These are phyloP conservation scores for Pyrenochaeta sp. DNA, from an alignment of 2,329 filamentous ascomycete species.

Conservation along the genomic window DNA sequence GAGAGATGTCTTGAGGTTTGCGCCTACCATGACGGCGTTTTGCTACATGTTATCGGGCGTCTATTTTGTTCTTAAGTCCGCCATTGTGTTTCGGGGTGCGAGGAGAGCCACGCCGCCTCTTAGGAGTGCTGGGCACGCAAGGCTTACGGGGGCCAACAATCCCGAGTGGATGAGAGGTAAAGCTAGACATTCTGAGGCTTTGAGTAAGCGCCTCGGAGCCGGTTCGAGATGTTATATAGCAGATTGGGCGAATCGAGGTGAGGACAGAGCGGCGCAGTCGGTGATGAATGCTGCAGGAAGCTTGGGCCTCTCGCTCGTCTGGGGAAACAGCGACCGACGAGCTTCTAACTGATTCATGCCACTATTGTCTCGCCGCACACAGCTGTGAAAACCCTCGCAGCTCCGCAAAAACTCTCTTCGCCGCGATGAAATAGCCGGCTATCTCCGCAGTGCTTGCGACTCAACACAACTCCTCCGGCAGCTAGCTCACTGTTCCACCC, in stretches of 20 bases:
- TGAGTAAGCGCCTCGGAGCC: slow-evolving; percentile 11
- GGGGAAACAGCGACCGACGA: slow-evolving; percentile 16
- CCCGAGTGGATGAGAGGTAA: slow-evolving; percentile 14
- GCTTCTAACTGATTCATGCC: slow-evolving; percentile 1
- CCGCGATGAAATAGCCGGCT: slow-evolving; percentile 13
- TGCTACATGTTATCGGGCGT: slow-evolving; percentile 14
- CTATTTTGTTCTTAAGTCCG: slow-evolving; percentile 14
- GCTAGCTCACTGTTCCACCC: slow-evolving; percentile 5
- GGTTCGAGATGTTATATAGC: slow-evolving; percentile 3
- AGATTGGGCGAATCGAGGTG: slow-evolving; percentile 15
- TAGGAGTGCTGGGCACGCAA: slow-evolving; percentile 5
- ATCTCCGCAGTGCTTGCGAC: slow-evolving; percentile 9
- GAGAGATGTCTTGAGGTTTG: neutral
- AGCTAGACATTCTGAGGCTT: slow-evolving; percentile 1
- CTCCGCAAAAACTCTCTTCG: neutral
- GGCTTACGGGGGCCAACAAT: slow-evolving; percentile 18
- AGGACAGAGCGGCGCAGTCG: slow-evolving; percentile 6
- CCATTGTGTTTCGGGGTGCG: slow-evolving; percentile 19
- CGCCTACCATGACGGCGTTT: slow-evolving; percentile 2
- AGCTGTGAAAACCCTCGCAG: neutral
- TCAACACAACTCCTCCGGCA: neutral
- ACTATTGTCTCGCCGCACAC: neutral
- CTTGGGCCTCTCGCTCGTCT: slow-evolving; percentile 13
- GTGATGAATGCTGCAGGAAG: slow-evolving; percentile 11
- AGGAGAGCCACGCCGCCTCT: slow-evolving; percentile 8